Conservation (phyloP, 169 alveolate genomes). For the Sarcocystis neurona region DNA sequence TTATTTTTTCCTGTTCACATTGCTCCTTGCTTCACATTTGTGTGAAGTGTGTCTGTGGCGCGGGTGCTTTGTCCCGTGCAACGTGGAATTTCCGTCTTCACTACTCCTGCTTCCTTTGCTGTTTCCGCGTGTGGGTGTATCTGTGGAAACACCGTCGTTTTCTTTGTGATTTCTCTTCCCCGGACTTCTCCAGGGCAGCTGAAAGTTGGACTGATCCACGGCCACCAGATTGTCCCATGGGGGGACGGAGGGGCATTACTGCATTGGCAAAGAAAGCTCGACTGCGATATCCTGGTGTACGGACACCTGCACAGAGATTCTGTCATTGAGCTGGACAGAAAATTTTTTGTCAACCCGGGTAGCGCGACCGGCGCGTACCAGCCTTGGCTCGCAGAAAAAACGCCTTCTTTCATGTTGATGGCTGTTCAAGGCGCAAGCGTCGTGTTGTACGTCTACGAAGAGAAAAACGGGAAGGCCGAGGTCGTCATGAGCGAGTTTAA, state of each 20-base stretch:
- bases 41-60: no score
- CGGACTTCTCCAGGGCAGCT: slow-evolving; percentile 85
- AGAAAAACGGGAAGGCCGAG: slow-evolving; percentile 76
- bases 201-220: slow-evolving; percentile 92
- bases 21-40: no score
- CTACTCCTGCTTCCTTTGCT: not conserved
- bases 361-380: slow-evolving; percentile 90
- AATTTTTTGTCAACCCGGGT: slow-evolving; percentile 92
- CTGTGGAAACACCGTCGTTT: no score
- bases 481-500: slow-evolving; percentile 78
- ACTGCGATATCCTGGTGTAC: slow-evolving; percentile 87
- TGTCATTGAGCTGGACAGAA: slow-evolving; percentile 82
- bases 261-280: slow-evolving; percentile 84
- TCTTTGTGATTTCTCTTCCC: not conserved
- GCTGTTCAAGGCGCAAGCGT: slow-evolving; percentile 79
- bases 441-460: slow-evolving; percentile 76
- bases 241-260: slow-evolving; percentile 89
- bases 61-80: not conserved
- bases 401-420: slow-evolving; percentile 78
- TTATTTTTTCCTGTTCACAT: no score
- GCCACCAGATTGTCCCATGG: slow-evolving; percentile 94
- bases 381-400: slow-evolving; percentile 67
- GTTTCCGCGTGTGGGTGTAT: not conserved
- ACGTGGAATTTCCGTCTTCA: not conserved
- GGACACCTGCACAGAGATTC: slow-evolving; percentile 90